These are phyloP conservation scores for Lentinula boryana DNA, from an alignment of 768 basidiomycete species.

Conservation along the genomic window DNA sequence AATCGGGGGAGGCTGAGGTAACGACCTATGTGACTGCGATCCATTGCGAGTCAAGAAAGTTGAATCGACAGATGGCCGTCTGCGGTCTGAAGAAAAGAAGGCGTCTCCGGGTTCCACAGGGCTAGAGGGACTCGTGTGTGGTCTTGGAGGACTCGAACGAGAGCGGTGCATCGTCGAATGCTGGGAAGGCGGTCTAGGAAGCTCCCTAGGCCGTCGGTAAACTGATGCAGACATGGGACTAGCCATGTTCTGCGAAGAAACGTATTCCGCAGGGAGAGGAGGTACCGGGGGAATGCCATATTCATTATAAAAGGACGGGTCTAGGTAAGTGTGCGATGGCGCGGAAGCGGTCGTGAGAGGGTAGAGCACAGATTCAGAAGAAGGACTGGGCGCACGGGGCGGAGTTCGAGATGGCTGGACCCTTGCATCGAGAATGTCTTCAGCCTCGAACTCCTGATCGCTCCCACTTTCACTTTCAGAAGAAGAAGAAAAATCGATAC, in stretches of 20 bases:
- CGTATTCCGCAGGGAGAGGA: constrained; percentile 26
- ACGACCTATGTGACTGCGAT: neutral
- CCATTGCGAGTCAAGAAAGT: neutral
- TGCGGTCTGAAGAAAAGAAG: neutral
- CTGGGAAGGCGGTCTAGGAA: constrained; percentile 13
- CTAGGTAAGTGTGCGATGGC: constrained; percentile 39
- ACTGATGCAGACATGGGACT: constrained; percentile 8
- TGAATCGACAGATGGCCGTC: neutral
- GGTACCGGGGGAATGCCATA: constrained; percentile 28
- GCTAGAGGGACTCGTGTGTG: constrained; percentile 6
- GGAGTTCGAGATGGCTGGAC: constrained; percentile 18
- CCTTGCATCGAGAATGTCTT: constrained; percentile 7
- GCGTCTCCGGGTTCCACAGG: constrained; percentile 4
- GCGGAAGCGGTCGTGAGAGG: constrained; percentile 33
- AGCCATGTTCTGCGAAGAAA: constrained; percentile 7
- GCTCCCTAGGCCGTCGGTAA: constrained; percentile 8
- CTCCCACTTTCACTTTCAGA: constrained; percentile 28
- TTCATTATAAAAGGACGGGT: constrained; percentile 32
- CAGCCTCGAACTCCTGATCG: constrained; percentile 16
- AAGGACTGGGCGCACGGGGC: constrained; percentile 32
- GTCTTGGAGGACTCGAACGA: constrained; percentile 29
- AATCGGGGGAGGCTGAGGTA: constrained; percentile 4
- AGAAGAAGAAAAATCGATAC: constrained; percentile 21
- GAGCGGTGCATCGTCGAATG: constrained; percentile 26
- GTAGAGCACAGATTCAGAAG: constrained; percentile 42